Evolutionary conservation across 129 eudicot genomes (phyloP).

Genomic region (Deinandra increscens): DNA sequence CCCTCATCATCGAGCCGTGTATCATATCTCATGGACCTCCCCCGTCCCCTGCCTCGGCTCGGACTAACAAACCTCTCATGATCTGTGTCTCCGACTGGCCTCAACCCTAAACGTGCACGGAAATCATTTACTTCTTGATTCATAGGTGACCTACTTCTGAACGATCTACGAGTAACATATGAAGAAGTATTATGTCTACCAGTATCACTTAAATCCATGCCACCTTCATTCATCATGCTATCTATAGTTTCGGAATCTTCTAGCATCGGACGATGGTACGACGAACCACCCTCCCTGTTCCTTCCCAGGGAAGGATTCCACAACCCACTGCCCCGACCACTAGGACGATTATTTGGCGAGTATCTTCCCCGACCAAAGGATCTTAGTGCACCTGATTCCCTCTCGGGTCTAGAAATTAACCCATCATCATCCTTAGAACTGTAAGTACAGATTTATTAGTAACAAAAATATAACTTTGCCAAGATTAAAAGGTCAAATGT

Average conservation of each 20-base stretch:
- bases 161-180: constrained; percentile 22
- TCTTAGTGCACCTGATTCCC: constrained; percentile 31
- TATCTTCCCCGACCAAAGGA: constrained; percentile 39
- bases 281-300: constrained; percentile 35
- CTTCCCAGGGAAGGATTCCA: constrained; percentile 38
- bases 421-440: constrained; percentile 30
- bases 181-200: constrained; percentile 24
- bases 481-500: neutral
- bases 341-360: constrained; percentile 29
- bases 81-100: constrained; percentile 31
- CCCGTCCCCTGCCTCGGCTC: constrained; percentile 39
- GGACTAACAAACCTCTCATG: constrained; percentile 31
- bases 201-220: constrained; percentile 21
- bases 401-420: constrained; percentile 29
- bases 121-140: constrained; percentile 29
- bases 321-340: constrained; percentile 33
- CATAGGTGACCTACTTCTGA: constrained; percentile 27
- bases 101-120: constrained; percentile 35
- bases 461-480: neutral
- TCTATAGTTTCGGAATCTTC: constrained; percentile 29
- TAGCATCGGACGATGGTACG: constrained; percentile 19
- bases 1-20: constrained; percentile 15
- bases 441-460: constrained; percentile 19
- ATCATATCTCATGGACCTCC: constrained; percentile 22
- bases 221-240: constrained; percentile 19